These are phyloP conservation scores for Trichoderma lentiforme DNA, from an alignment of 2,329 filamentous ascomycete genomes.

Conservation along the genomic window DNA sequence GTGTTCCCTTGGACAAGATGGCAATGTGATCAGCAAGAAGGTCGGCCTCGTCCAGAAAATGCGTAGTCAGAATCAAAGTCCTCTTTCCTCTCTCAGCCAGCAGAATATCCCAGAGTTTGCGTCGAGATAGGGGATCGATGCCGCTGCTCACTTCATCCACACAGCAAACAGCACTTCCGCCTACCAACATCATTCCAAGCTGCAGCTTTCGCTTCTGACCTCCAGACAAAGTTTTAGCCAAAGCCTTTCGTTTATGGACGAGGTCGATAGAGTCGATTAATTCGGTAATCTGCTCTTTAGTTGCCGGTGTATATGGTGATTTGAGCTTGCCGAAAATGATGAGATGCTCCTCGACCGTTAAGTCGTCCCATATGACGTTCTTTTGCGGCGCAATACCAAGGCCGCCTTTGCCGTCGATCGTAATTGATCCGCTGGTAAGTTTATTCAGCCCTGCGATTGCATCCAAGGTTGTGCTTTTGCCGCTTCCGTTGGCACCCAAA, in stretches of 20 bases:
- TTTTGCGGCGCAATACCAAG: conserved; percentile 88
- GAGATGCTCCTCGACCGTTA: conserved; percentile 84
- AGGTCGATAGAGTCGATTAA: conserved; percentile 73
- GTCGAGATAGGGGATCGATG: conserved; percentile 77
- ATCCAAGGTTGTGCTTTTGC: conserved; percentile 87
- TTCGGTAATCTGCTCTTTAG: conserved; percentile 55
- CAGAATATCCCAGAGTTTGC: conserved; percentile 94
- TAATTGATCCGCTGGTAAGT: conserved; percentile 72
- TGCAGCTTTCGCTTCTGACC: conserved; percentile 92
- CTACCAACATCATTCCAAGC: conserved; percentile 91
- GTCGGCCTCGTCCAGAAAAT: conserved; percentile 92
- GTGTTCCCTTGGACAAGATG: conserved; percentile 77
- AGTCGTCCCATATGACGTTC: conserved; percentile 88
- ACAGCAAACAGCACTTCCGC: conserved; percentile 82
- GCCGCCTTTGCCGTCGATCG: conserved; percentile 72
- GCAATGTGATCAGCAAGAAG: conserved; percentile 84
- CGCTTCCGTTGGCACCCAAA: conserved; percentile 84
- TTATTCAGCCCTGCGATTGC: conserved; percentile 80
- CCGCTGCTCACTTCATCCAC: conserved; percentile 90
- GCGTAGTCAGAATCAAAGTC: conserved; percentile 85
- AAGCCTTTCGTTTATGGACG: conserved; percentile 66
- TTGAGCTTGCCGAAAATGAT: conserved; percentile 82
- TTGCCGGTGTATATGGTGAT: conserved; percentile 53
- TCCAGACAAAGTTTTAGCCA: conserved; percentile 76
- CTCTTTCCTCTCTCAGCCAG: conserved; percentile 76